Percentiles rank a stretch among this genome's conserved stretches.
Evolutionary conservation across 2,329 filamentous ascomycete species (phyloP).

Genomic region (Pyricularia sp.): DNA sequence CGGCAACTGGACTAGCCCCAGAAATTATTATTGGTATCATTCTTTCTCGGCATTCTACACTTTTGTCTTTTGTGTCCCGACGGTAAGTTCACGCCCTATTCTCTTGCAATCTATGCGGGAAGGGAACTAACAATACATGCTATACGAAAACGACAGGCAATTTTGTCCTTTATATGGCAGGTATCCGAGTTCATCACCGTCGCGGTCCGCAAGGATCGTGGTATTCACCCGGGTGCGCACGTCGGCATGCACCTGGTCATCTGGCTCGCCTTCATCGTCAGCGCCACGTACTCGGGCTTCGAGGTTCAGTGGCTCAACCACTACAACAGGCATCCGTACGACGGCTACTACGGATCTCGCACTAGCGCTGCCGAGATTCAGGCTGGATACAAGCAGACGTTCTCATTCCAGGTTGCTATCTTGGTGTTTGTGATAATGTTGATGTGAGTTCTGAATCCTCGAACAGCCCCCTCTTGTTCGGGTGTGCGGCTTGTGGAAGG

Average conservation of each 20-base stretch:
- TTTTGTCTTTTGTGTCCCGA: not conserved
- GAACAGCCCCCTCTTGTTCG: not conserved
- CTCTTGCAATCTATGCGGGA: no score
- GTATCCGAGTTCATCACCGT: constrained; percentile 27
- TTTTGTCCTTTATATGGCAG: constrained; percentile 26
- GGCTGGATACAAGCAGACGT: not conserved
- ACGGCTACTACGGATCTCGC: not conserved
- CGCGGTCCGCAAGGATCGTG: constrained; percentile 19
- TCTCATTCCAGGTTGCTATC: not conserved
- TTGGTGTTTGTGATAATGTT: not conserved
- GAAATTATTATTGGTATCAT: not conserved
- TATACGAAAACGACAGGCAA: constrained; percentile 17
- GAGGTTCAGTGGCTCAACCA: not conserved
- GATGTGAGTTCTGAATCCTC: not conserved
- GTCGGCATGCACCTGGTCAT: constrained; percentile 31
- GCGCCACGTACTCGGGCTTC: not conserved
- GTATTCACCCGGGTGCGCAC: constrained; percentile 34
- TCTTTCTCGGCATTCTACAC: not conserved
- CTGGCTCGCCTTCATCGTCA: constrained; percentile 21
- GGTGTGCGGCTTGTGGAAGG: no score
- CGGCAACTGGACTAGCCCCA: no score
- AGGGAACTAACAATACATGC: not conserved
- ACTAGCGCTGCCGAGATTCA: no score
- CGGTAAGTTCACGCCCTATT: not conserved
- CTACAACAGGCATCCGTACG: not conserved